phyloP scores from a whole-genome alignment of 331 rosid genomes.

The Cydonia oblonga region DNA sequence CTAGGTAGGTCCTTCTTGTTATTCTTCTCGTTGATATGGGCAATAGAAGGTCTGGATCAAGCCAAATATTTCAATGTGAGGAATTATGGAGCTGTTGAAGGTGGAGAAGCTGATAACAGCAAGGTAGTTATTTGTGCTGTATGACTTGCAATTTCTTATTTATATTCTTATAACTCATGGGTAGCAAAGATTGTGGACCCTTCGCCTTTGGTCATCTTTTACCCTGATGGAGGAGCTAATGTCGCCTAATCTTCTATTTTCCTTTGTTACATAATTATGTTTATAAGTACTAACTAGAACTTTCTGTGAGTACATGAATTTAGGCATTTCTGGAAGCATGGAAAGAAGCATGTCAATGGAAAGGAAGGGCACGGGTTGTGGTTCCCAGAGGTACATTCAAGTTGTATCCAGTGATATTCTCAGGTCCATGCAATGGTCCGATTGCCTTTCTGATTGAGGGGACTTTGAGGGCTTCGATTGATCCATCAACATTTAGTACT shows the following conservation, averaged over 20 bases:
- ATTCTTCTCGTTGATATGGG: conserved; percentile 6
- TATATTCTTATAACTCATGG: neutral
- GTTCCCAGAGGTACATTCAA: conserved; percentile 23
- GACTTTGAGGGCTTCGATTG: conserved; percentile 14
- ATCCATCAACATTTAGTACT: neutral
- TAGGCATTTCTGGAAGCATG: conserved; percentile 31
- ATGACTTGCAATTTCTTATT: no score
- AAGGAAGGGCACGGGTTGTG: conserved; percentile 20
- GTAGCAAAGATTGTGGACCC: neutral
- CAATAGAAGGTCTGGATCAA: neutral
- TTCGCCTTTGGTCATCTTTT: no score
- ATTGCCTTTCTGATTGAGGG: conserved; percentile 18
- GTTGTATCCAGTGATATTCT: conserved; percentile 11
- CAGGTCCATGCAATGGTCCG: conserved; percentile 30
- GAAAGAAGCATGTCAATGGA: conserved; percentile 28
- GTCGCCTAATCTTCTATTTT: neutral
- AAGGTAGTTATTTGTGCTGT: no score
- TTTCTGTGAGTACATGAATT: neutral
- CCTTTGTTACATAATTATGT: neutral
- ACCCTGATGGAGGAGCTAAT: no score
- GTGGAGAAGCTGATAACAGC: conserved; percentile 23
- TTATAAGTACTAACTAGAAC: neutral
- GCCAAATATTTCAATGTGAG: conserved; percentile 19
- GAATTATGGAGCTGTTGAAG: conserved; percentile 17
- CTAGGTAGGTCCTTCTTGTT: neutral